phyloP scores from a whole-genome alignment of 83 land plant species.

The Picea mariana region DNA sequence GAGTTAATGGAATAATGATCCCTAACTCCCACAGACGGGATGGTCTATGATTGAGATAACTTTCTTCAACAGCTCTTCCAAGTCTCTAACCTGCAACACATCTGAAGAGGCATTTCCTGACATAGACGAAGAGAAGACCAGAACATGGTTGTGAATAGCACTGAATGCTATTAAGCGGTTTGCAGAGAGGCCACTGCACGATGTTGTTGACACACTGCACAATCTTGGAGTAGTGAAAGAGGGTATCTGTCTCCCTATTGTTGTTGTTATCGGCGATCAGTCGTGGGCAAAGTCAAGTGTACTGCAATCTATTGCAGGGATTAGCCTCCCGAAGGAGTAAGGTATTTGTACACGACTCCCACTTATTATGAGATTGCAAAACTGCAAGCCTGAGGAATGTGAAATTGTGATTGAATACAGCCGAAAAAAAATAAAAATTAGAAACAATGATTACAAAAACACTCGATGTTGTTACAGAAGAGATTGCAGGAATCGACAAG shows the following conservation, averaged over 20 bases:
- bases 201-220: conserved; percentile 50
- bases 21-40: conserved; percentile 18
- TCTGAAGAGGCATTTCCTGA: neutral
- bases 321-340: too few relatives aligned
- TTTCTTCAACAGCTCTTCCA: conserved; percentile 27
- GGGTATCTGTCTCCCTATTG: conserved; percentile 1
- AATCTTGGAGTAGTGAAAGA: conserved; percentile 45
- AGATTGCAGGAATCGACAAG: too few relatives aligned
- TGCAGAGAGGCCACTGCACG: conserved; percentile 54
- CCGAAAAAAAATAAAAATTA: too few relatives aligned
- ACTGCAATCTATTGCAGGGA: neutral
- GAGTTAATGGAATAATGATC: conserved; percentile 2
- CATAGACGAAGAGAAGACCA: conserved; percentile 29
- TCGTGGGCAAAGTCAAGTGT: too few relatives aligned
- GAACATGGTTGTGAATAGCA: conserved; percentile 70
- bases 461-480: too few relatives aligned
- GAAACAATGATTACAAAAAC: too few relatives aligned
- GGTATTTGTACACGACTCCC: too few relatives aligned
- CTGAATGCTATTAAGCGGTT: conserved; percentile 58
- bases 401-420: too few relatives aligned
- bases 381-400: too few relatives aligned
- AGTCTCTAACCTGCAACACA: neutral
- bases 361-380: too few relatives aligned
- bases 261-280: too few relatives aligned
- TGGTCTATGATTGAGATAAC: conserved; percentile 65